phyloP scores from a whole-genome alignment of 352 stramenopile species.

The Phytophthora foliorum region DNA sequence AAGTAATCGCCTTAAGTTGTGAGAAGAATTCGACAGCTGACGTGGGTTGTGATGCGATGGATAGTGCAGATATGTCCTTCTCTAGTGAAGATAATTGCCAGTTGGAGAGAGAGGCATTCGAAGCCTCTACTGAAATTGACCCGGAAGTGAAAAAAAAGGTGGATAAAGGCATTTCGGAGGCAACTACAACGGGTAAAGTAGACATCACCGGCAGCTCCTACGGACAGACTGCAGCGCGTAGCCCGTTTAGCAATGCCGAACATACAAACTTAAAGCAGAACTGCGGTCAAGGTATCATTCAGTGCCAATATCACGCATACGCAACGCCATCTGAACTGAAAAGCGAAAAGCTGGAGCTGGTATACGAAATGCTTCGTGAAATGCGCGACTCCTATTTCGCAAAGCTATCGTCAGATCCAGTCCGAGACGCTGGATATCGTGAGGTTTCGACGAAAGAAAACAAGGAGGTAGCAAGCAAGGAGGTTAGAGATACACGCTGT shows the following conservation, averaged over 20 bases:
- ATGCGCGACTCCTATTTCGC: slow-evolving; percentile 19
- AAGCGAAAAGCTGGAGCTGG: slow-evolving; percentile 27
- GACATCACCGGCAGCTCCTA: background rate
- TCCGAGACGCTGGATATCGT: background rate
- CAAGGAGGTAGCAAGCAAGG: background rate
- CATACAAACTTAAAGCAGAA: background rate
- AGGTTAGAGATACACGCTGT: background rate
- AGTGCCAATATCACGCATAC: background rate
- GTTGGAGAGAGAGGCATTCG: background rate
- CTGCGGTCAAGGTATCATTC: background rate
- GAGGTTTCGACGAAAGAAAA: background rate
- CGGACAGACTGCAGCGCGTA: background rate
- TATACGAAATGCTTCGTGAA: slow-evolving; percentile 40
- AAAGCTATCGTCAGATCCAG: background rate
- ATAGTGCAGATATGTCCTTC: background rate
- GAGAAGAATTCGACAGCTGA: slow-evolving; percentile 14
- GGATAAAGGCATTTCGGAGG: background rate
- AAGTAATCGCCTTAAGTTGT: background rate
- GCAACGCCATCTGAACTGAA: background rate
- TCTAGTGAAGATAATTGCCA: background rate
- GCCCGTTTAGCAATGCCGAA: background rate
- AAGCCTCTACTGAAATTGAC: background rate
- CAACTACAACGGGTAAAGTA: background rate
- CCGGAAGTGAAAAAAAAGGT: background rate
- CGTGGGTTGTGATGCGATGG: slow-evolving; percentile 30